phyloP scores from a whole-genome alignment of 2,329 filamentous ascomycete genomes.

The Monilinia laxa region DNA sequence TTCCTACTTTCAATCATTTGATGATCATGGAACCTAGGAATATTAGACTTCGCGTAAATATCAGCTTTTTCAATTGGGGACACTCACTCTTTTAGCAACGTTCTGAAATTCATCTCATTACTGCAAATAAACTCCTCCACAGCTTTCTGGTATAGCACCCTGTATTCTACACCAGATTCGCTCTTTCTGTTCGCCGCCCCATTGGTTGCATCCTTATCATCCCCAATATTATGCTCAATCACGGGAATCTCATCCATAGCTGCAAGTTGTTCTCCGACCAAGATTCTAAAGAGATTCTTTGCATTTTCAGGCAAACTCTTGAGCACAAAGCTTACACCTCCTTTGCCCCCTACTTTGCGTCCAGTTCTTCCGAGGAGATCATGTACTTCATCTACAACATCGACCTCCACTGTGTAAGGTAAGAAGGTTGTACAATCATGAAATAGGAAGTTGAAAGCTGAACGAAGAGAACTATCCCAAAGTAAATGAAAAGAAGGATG shows the following conservation, averaged over 20 bases:
- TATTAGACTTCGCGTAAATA: constrained; percentile 34
- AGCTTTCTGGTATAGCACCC: constrained; percentile 89
- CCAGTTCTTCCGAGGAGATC: constrained; percentile 79
- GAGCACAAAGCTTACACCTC: constrained; percentile 88
- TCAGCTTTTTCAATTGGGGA: neutral
- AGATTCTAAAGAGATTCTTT: constrained; percentile 77
- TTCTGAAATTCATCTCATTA: constrained; percentile 93
- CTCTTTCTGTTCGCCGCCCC: constrained; percentile 25
- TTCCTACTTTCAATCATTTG: constrained; percentile 92
- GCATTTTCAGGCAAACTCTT: constrained; percentile 91
- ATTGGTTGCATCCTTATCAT: constrained; percentile 39
- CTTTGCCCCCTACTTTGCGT: constrained; percentile 78
- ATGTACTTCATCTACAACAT: constrained; percentile 88
- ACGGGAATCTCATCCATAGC: constrained; percentile 55
- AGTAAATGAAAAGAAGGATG: constrained; percentile 83
- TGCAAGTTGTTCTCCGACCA: constrained; percentile 81
- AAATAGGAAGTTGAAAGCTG: constrained; percentile 81
- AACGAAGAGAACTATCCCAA: constrained; percentile 85
- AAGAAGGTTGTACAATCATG: constrained; percentile 93
- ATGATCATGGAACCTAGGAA: constrained; percentile 83
- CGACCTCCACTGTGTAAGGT: constrained; percentile 70
- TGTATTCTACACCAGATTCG: constrained; percentile 76
- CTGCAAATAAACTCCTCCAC: constrained; percentile 96
- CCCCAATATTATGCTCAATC: constrained; percentile 51
- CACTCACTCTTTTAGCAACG: constrained; percentile 82